These are phyloP conservation scores for Aspergillus olivimuriae DNA, from an alignment of 495 filamentous ascomycete species.

Conservation along the genomic window DNA sequence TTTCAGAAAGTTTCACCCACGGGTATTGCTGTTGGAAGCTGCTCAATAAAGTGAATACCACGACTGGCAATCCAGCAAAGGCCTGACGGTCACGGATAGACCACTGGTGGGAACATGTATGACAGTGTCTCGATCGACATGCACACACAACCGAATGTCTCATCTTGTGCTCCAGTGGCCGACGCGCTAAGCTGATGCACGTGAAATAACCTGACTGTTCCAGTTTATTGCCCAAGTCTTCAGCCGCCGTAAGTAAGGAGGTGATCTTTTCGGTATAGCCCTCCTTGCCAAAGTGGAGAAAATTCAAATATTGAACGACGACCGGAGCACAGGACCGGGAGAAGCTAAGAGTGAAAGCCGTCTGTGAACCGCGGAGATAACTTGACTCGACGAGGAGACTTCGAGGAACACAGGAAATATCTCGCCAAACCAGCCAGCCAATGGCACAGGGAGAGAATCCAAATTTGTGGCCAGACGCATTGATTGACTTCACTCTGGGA, in stretches of 20 bases:
- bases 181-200: constrained; percentile 66
- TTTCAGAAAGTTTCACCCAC: constrained; percentile 55
- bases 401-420: constrained; percentile 60
- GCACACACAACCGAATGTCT: too few species aligned
- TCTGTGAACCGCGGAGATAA: constrained; percentile 69
- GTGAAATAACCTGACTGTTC: constrained; percentile 60
- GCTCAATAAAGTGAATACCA: constrained; percentile 60
- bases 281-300: constrained; percentile 63
- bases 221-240: constrained; percentile 59
- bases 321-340: constrained; percentile 66
- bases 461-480: constrained; percentile 68
- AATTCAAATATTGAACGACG: constrained; percentile 71
- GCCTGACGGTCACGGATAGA: too few species aligned
- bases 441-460: constrained; percentile 67
- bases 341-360: constrained; percentile 72
- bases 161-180: too few species aligned
- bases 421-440: constrained; percentile 72
- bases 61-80: constrained; percentile 68
- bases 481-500: constrained; percentile 69
- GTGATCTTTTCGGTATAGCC: constrained; percentile 65
- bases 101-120: too few species aligned
- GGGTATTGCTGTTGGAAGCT: constrained; percentile 55
- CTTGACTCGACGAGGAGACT: constrained; percentile 68
- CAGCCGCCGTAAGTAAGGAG: constrained; percentile 63
- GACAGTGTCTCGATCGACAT: too few species aligned